These are phyloP conservation scores for Yamadazyma siamensis DNA, from an alignment of 1,139 yeast genomes.

Conservation along the genomic window DNA sequence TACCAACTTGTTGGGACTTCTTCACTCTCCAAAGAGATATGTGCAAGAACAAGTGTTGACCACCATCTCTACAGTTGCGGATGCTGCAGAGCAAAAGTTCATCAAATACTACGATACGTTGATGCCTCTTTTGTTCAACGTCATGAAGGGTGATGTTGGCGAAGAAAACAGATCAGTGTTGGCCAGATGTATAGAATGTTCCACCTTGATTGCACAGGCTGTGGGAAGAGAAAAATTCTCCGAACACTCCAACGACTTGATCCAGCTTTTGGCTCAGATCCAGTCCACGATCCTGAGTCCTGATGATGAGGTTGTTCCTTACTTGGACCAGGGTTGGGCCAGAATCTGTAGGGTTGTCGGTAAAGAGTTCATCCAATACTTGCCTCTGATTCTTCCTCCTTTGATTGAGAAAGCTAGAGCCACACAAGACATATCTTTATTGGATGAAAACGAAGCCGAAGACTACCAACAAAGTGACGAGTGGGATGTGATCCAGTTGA, in stretches of 20 bases:
- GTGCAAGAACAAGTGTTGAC: slow-evolving; percentile 97
- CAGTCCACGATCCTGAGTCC: slow-evolving; percentile 57
- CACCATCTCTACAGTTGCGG: slow-evolving; percentile 96
- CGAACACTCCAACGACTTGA: slow-evolving; percentile 67
- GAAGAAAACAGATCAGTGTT: slow-evolving; percentile 75
- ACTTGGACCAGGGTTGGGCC: slow-evolving; percentile 95
- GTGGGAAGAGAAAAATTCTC: slow-evolving; percentile 90
- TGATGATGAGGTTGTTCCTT: slow-evolving; percentile 86
- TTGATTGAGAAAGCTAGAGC: slow-evolving; percentile 81
- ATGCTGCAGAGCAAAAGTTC: slow-evolving; percentile 91
- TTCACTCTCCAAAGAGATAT: slow-evolving; percentile 83
- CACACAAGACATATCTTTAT: slow-evolving; percentile 80
- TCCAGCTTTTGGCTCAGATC: slow-evolving; percentile 67
- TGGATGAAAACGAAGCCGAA: slow-evolving; percentile 87
- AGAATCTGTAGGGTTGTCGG: slow-evolving; percentile 86
- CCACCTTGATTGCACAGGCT: slow-evolving; percentile 92
- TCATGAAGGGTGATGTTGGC: slow-evolving; percentile 75
- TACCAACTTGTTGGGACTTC: slow-evolving; percentile 65
- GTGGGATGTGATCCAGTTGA: slow-evolving; percentile 90
- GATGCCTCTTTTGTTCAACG: slow-evolving; percentile 85
- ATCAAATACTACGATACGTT: slow-evolving; percentile 89
- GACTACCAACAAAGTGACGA: slow-evolving; percentile 82
- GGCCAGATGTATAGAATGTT: slow-evolving; percentile 94
- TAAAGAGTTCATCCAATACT: slow-evolving; percentile 78
- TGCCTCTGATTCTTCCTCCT: slow-evolving; percentile 89